Evolutionary conservation across 768 basidiomycete species (phyloP).

Genomic region (Podaxis sp.): DNA sequence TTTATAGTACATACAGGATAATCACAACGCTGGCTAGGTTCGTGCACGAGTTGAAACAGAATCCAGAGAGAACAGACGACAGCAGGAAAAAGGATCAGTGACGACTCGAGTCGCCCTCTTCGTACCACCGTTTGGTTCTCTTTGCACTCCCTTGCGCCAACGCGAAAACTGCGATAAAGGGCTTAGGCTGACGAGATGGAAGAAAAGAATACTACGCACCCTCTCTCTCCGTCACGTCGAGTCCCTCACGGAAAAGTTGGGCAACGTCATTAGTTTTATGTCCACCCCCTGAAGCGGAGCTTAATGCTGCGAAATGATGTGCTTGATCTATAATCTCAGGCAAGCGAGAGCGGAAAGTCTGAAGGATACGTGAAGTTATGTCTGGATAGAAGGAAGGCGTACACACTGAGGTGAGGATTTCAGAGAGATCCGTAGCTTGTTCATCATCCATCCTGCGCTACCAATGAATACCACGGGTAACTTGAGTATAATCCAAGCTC

Average conservation of each 20-base stretch:
- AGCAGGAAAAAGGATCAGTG: slow-evolving; percentile 30
- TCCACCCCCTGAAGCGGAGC: slow-evolving; percentile 52
- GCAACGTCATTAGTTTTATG: slow-evolving; percentile 56
- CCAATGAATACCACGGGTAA: background rate
- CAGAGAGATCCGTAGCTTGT: slow-evolving; percentile 70
- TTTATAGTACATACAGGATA: slow-evolving; percentile 4
- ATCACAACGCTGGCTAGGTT: slow-evolving; percentile 46
- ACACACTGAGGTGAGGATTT: slow-evolving; percentile 64
- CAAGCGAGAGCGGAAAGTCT: slow-evolving; percentile 79
- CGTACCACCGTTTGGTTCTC: slow-evolving; percentile 82
- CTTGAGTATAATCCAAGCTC: slow-evolving; percentile 16
- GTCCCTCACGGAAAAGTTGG: slow-evolving; percentile 83
- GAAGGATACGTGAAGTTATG: slow-evolving; percentile 10
- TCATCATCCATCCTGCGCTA: slow-evolving; percentile 68
- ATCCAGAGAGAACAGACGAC: slow-evolving; percentile 19
- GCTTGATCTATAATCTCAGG: slow-evolving; percentile 85
- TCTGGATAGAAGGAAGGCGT: slow-evolving; percentile 1
- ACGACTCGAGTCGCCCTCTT: slow-evolving; percentile 51
- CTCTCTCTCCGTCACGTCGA: slow-evolving; percentile 92
- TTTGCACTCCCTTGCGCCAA: slow-evolving; percentile 82
- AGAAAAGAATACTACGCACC: slow-evolving; percentile 46
- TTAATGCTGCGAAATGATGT: slow-evolving; percentile 80
- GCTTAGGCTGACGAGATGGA: slow-evolving; percentile 13
- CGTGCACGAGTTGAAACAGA: slow-evolving; percentile 57
- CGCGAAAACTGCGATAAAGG: slow-evolving; percentile 62